These are phyloP conservation scores for Scedosporium minutisporum DNA, from an alignment of 2,329 filamentous ascomycete genomes.

Conservation along the genomic window DNA sequence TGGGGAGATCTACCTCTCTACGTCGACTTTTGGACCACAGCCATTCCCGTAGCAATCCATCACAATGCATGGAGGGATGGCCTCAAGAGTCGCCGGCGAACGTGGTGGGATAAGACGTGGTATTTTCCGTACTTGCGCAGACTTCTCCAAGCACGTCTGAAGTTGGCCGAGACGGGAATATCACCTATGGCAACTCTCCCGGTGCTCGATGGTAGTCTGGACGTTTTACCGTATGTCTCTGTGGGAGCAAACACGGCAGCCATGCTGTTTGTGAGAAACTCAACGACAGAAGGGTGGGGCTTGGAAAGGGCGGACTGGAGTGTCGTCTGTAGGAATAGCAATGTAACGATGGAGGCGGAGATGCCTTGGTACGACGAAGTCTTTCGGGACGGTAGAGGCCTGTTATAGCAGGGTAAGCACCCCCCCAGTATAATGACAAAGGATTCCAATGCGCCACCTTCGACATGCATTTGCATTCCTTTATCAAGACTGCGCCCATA, in stretches of 20 bases:
- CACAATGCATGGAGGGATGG: slow-evolving; percentile 14
- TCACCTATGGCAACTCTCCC: neutral
- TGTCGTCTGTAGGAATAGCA: neutral
- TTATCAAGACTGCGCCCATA: too few species aligned
- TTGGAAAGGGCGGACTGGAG: neutral
- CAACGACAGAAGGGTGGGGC: neutral
- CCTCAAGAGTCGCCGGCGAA: slow-evolving; percentile 12
- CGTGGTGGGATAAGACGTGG: slow-evolving; percentile 18
- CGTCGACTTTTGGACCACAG: slow-evolving; percentile 15
- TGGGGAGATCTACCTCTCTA: slow-evolving; percentile 1
- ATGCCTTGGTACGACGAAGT: neutral
- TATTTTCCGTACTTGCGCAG: slow-evolving; percentile 14
- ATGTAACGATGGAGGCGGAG: neutral
- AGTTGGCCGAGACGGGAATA: neutral
- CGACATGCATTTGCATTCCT: too few species aligned
- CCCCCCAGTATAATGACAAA: too few species aligned
- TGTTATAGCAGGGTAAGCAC: neutral
- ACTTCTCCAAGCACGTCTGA: slow-evolving; percentile 8
- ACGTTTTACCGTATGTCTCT: neutral
- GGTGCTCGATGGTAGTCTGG: neutral
- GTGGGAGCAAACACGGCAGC: neutral
- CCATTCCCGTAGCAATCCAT: slow-evolving; percentile 15
- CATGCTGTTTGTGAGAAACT: neutral
- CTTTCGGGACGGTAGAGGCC: neutral
- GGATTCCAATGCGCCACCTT: too few species aligned